Evolutionary conservation across 1,284 basidiomycete genomes (phyloP).

Genomic region (Cutaneotrichosporon mucoides): DNA sequence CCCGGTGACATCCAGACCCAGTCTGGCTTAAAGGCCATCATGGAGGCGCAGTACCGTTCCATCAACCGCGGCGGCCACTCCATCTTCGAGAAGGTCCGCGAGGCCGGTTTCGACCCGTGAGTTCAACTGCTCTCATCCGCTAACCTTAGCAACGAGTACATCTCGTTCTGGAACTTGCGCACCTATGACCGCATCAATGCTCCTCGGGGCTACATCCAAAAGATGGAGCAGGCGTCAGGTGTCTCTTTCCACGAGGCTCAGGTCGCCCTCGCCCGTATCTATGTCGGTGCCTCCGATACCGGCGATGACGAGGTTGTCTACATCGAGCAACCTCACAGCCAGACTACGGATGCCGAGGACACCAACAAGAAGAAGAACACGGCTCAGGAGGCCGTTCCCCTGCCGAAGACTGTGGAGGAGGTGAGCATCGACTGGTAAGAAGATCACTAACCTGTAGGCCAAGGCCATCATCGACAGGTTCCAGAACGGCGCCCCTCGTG

Average conservation of each 20-base stretch:
- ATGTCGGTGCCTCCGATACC: constrained; percentile 55
- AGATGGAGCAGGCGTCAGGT: constrained; percentile 69
- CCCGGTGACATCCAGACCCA: constrained; percentile 73
- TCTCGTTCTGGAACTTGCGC: constrained; percentile 80
- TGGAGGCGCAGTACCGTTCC: constrained; percentile 56
- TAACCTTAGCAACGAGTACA: constrained; percentile 42
- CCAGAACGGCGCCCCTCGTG: constrained; percentile 57
- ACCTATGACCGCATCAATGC: constrained; percentile 88
- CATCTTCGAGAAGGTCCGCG: constrained; percentile 76
- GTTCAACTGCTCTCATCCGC: constrained; percentile 6
- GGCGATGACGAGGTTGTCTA: constrained; percentile 49
- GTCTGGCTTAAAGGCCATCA: constrained; percentile 59
- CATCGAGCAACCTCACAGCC: constrained; percentile 51
- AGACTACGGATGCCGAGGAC: constrained; percentile 59
- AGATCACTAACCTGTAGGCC: constrained; percentile 48
- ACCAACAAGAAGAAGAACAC: constrained; percentile 45
- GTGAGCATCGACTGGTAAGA: constrained; percentile 7
- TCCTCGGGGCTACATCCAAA: constrained; percentile 58
- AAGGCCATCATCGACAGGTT: constrained; percentile 62
- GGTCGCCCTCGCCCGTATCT: constrained; percentile 77
- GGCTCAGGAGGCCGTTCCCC: constrained; percentile 38
- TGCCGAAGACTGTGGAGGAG: constrained; percentile 63
- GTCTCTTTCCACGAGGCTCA: constrained; percentile 79
- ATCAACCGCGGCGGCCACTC: constrained; percentile 82
- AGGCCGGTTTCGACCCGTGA: constrained; percentile 75